Evolutionary conservation across 2,329 filamentous ascomycete species (phyloP).

Genomic region (Lachnellula willkommii): DNA sequence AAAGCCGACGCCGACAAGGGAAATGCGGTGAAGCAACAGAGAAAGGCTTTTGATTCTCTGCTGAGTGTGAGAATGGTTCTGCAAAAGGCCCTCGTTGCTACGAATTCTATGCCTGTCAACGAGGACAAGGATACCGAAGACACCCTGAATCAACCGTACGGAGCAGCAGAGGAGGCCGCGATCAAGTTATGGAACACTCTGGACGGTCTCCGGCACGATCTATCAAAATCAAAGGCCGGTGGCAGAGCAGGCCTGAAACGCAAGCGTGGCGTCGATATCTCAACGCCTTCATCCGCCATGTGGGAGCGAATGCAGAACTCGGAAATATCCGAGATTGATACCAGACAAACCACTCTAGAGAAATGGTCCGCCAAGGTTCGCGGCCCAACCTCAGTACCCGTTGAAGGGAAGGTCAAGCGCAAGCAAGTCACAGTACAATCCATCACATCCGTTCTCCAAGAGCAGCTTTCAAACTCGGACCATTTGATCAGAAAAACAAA

Average conservation of each 20-base stretch:
- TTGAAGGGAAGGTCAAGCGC: constrained; percentile 47
- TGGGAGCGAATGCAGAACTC: constrained; percentile 66
- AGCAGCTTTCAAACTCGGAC: constrained; percentile 62
- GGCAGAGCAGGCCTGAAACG: constrained; percentile 52
- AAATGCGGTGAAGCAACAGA: constrained; percentile 76
- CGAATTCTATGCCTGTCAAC: constrained; percentile 63
- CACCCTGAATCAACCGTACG: constrained; percentile 47
- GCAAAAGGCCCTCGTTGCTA: constrained; percentile 81
- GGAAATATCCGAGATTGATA: constrained; percentile 53
- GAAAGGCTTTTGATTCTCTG: constrained; percentile 79
- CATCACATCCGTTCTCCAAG: constrained; percentile 61
- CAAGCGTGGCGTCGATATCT: constrained; percentile 48
- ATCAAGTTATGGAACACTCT: constrained; percentile 80
- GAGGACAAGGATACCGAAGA: constrained; percentile 39
- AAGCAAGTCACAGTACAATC: constrained; percentile 50
- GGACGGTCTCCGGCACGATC: constrained; percentile 59
- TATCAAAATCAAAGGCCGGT: constrained; percentile 45
- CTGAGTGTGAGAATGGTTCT: constrained; percentile 87
- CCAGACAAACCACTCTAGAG: constrained; percentile 69
- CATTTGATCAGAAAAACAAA: constrained; percentile 64
- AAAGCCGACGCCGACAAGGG: constrained; percentile 81
- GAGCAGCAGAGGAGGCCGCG: constrained; percentile 78
- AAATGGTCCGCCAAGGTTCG: constrained; percentile 86
- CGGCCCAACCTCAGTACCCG: constrained; percentile 50
- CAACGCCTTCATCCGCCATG: constrained; percentile 58